Conservation (phyloP, 352 stramenopile species). For the Hyaloperonospora brassicae region DNA sequence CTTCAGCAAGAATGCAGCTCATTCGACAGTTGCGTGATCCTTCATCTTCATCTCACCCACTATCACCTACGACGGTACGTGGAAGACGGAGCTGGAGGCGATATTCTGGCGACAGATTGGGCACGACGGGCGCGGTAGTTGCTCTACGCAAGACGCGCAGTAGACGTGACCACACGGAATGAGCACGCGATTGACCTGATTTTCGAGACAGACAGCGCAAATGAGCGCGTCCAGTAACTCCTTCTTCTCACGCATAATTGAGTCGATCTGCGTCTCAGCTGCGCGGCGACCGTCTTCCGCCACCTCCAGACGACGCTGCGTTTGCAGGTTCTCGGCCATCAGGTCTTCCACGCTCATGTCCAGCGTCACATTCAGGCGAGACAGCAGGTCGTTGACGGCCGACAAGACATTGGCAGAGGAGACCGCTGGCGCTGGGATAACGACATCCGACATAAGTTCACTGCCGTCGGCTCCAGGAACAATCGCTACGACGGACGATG, state of each 20-base stretch:
- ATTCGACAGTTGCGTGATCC: too few species aligned
- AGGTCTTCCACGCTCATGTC: slow-evolving; percentile 59
- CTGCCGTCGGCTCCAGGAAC: slow-evolving; percentile 6
- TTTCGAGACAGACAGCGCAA: slow-evolving; percentile 76
- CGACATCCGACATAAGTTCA: slow-evolving; percentile 9
- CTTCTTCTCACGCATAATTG: slow-evolving; percentile 62
- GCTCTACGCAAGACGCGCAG: slow-evolving; percentile 54
- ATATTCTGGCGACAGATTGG: slow-evolving; percentile 67
- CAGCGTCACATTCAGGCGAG: slow-evolving; percentile 60
- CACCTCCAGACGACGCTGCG: slow-evolving; percentile 52
- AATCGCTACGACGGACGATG: slow-evolving; percentile 26
- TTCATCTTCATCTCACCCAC: too few species aligned
- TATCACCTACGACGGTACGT: not conserved
- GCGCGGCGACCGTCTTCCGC: slow-evolving; percentile 54
- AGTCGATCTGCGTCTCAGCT: slow-evolving; percentile 55
- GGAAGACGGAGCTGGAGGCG: slow-evolving; percentile 45
- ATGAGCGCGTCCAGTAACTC: slow-evolving; percentile 64
- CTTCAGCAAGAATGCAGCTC: not conserved
- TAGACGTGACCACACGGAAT: slow-evolving; percentile 82
- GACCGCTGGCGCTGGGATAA: slow-evolving; percentile 8
- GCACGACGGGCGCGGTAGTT: slow-evolving; percentile 52
- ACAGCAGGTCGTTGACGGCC: slow-evolving; percentile 71
- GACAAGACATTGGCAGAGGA: slow-evolving; percentile 47
- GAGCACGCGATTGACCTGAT: slow-evolving; percentile 72
- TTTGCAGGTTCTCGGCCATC: slow-evolving; percentile 50